Conservation (phyloP, 1,284 basidiomycete species). For the Sporisorium iseilematis-ciliati region DNA sequence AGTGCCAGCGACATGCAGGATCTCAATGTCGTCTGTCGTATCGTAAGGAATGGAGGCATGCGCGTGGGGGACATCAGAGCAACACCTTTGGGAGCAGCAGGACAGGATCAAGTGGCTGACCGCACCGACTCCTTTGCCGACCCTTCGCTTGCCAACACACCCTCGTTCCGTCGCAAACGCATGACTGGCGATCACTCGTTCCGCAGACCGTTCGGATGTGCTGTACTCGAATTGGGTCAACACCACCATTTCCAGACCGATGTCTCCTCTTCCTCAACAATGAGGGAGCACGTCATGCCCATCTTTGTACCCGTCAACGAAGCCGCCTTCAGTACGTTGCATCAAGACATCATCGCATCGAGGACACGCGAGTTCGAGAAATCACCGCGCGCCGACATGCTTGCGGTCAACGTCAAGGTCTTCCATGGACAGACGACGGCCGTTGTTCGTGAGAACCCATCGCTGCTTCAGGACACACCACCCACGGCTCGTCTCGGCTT, state of each 20-base stretch:
- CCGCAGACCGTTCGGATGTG: slow-evolving; percentile 91
- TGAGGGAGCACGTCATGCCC: slow-evolving; percentile 84
- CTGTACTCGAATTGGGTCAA: slow-evolving; percentile 86
- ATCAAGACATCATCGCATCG: slow-evolving; percentile 90
- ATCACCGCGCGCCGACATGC: slow-evolving; percentile 84
- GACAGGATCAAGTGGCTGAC: slow-evolving; percentile 39
- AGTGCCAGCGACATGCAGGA: slow-evolving; percentile 82
- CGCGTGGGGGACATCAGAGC: slow-evolving; percentile 75
- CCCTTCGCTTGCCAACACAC: slow-evolving; percentile 42
- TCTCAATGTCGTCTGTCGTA: slow-evolving; percentile 76
- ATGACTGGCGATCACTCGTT: slow-evolving; percentile 71
- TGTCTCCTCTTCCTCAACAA: slow-evolving; percentile 66
- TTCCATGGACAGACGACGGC: slow-evolving; percentile 84
- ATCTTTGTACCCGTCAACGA: slow-evolving; percentile 87
- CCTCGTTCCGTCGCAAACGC: slow-evolving; percentile 42
- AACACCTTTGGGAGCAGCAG: slow-evolving; percentile 58
- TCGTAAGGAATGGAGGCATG: slow-evolving; percentile 87
- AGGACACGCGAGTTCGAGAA: slow-evolving; percentile 86
- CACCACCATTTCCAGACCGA: slow-evolving; percentile 74
- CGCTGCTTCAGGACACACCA: slow-evolving; percentile 84
- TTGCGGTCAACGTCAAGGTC: slow-evolving; percentile 88
- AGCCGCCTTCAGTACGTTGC: slow-evolving; percentile 87
- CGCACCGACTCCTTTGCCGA: slow-evolving; percentile 32
- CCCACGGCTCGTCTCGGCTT: slow-evolving; percentile 91
- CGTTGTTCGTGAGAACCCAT: slow-evolving; percentile 85